Conservation (phyloP, 2,329 filamentous ascomycete genomes). For the Sclerotiophoma versabilis region DNA sequence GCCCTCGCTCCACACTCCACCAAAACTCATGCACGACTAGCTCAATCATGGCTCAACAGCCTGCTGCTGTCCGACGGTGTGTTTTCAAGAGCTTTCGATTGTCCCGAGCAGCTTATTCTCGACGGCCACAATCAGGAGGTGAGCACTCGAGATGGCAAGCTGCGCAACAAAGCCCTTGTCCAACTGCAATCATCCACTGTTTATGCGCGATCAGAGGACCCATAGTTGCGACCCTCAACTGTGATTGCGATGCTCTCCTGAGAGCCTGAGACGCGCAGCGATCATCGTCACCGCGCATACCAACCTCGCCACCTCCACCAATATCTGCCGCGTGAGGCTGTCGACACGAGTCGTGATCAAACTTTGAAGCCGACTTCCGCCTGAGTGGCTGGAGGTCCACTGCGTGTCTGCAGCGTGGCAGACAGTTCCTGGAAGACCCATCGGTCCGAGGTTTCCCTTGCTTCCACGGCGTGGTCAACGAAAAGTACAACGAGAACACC, state of each 20-base stretch:
- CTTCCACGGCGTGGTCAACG: background rate
- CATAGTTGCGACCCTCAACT: conserved; percentile 11
- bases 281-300: conserved; percentile 20
- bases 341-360: conserved; percentile 9
- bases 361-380: conserved; percentile 9
- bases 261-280: conserved; percentile 19
- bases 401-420: conserved; percentile 6
- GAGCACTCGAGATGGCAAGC: background rate
- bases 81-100: background rate
- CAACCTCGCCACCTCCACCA: conserved; percentile 10
- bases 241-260: conserved; percentile 23
- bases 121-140: background rate
- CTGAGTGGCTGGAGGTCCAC: conserved; percentile 16
- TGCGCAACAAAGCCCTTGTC: conserved; percentile 3
- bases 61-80: conserved; percentile 22
- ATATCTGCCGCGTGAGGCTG: conserved; percentile 11
- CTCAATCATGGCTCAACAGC: conserved; percentile 29
- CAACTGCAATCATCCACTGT: conserved; percentile 11
- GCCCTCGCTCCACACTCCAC: conserved; percentile 21
- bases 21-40: conserved; percentile 31
- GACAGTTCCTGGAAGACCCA: background rate
- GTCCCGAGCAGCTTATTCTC: conserved; percentile 1
- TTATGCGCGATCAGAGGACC: conserved; percentile 20
- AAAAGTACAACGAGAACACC: conserved; percentile 25
- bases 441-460: conserved; percentile 2